These are phyloP conservation scores for Clonostachys byssicola DNA, from an alignment of 2,329 filamentous ascomycete species.

Conservation along the genomic window DNA sequence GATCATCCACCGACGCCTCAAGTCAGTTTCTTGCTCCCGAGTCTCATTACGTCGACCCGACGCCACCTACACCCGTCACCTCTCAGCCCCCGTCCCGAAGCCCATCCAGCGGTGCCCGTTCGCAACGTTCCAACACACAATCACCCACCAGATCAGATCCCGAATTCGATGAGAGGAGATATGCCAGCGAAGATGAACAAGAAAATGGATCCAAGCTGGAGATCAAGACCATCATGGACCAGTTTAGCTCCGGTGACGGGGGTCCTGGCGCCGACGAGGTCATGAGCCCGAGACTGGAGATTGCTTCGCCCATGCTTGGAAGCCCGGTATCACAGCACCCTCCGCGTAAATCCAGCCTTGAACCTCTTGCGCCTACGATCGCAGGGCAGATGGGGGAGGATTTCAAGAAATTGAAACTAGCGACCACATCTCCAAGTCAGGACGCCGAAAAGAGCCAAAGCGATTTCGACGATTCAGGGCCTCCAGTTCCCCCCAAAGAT, in stretches of 20 bases:
- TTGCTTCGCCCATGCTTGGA: constrained; percentile 74
- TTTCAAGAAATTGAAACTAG: constrained; percentile 34
- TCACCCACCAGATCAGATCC: constrained; percentile 49
- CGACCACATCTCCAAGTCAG: constrained; percentile 30
- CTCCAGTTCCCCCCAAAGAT: constrained; percentile 59
- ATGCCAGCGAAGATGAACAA: constrained; percentile 57
- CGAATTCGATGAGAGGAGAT: constrained; percentile 52
- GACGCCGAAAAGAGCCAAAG: constrained; percentile 27
- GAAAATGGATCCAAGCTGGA: constrained; percentile 68
- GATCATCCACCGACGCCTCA: constrained; percentile 32
- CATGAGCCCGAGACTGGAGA: constrained; percentile 84
- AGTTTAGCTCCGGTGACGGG: constrained; percentile 75
- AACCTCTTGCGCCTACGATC: constrained; percentile 57
- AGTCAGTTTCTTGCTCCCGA: constrained; percentile 43
- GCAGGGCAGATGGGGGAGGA: constrained; percentile 41
- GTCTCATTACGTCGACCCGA: constrained; percentile 50
- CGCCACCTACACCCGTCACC: constrained; percentile 49
- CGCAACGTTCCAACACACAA: constrained; percentile 32
- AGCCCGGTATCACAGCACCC: constrained; percentile 65
- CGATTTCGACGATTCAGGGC: constrained; percentile 39
- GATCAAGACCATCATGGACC: constrained; percentile 97
- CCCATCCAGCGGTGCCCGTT: constrained; percentile 48
- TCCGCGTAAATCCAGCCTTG: constrained; percentile 81
- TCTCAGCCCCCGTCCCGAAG: constrained; percentile 57
- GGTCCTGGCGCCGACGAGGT: constrained; percentile 76